Evolutionary conservation across 1,284 basidiomycete species (phyloP).

Genomic region (Entoloma clypeatum): DNA sequence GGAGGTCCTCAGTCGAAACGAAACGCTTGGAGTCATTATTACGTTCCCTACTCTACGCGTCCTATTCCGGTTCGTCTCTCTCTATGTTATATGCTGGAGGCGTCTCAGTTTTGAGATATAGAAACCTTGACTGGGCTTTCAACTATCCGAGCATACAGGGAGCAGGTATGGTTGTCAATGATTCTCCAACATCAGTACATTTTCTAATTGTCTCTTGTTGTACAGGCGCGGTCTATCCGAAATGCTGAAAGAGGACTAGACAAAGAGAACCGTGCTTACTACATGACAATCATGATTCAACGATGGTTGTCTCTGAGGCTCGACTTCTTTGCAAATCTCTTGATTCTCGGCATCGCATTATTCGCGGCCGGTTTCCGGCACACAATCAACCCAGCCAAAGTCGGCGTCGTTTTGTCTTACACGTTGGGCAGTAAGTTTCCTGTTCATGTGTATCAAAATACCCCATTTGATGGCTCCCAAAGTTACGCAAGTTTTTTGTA

Average conservation of each 20-base stretch:
- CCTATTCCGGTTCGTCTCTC: constrained; percentile 31
- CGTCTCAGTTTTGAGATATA: constrained; percentile 81
- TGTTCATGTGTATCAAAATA: constrained; percentile 10
- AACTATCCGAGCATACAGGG: constrained; percentile 86
- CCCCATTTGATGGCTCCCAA: constrained; percentile 4
- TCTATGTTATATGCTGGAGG: constrained; percentile 57
- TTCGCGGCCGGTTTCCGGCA: constrained; percentile 74
- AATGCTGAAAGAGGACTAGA: background rate
- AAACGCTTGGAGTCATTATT: constrained; percentile 62
- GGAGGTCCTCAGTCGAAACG: constrained; percentile 49
- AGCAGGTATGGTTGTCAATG: constrained; percentile 72
- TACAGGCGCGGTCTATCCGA: constrained; percentile 2
- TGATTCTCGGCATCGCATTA: constrained; percentile 80
- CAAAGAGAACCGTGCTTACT: constrained; percentile 13
- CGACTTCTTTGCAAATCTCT: constrained; percentile 75
- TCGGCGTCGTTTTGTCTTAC: constrained; percentile 72
- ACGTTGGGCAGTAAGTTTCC: constrained; percentile 55
- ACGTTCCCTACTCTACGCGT: constrained; percentile 52
- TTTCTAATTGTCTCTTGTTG: background rate
- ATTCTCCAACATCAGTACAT: too few relatives aligned
- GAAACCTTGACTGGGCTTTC: constrained; percentile 85
- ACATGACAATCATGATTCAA: too few relatives aligned
- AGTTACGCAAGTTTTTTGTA: too few relatives aligned
- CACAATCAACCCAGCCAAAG: constrained; percentile 75
- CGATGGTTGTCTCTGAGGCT: constrained; percentile 88